Conservation (phyloP, 345 rosid species). For the Excoecaria cochinchinensis region DNA sequence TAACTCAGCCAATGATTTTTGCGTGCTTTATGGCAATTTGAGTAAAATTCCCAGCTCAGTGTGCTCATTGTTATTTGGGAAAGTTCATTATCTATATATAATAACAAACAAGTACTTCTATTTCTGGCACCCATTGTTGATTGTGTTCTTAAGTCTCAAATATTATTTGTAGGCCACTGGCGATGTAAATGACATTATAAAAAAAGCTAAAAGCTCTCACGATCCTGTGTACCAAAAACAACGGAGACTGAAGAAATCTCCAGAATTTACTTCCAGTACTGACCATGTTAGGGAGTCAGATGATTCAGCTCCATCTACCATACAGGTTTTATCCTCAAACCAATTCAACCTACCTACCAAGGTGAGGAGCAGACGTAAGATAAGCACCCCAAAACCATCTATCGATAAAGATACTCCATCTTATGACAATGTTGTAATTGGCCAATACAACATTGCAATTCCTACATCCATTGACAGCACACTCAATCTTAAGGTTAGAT, state of each 20-base stretch:
- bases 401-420: conserved; percentile 33
- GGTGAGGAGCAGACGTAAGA: conserved; percentile 71
- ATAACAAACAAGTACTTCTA: not conserved
- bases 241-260: conserved; percentile 48
- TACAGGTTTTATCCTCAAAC: conserved; percentile 32
- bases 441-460: conserved; percentile 30
- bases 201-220: conserved; percentile 46
- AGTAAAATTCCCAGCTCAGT: not conserved
- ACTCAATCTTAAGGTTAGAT: conserved; percentile 42
- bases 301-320: conserved; percentile 44
- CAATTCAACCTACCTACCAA: conserved; percentile 59
- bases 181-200: conserved; percentile 38
- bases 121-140: conserved; percentile 11
- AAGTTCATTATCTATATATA: not conserved
- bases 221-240: conserved; percentile 45
- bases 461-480: conserved; percentile 33
- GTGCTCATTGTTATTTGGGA: not conserved
- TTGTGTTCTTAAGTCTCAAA: conserved; percentile 4
- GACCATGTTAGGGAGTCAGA: conserved; percentile 47
- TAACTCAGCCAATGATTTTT: not conserved
- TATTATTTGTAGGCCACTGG: conserved; percentile 37
- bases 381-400: conserved; percentile 40
- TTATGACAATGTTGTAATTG: conserved; percentile 37
- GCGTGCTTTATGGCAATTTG: not conserved
- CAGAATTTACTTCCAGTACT: conserved; percentile 43